Evolutionary conservation across 805 yeast species (phyloP).

Genomic region (Brettanomyces sp.): DNA sequence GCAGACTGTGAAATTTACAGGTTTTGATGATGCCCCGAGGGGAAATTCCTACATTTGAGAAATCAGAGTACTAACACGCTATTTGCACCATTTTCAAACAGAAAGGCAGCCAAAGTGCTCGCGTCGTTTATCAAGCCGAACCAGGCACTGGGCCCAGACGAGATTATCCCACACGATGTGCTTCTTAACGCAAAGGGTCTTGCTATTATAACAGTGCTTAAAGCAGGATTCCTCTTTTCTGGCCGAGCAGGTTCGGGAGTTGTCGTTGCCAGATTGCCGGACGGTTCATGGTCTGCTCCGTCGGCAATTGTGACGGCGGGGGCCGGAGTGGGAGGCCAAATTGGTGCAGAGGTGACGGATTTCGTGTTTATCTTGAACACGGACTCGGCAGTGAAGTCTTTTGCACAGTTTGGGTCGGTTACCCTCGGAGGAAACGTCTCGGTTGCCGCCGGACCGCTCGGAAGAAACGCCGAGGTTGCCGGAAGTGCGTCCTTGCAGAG

Average conservation of each 20-base stretch:
- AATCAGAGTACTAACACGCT: neutral
- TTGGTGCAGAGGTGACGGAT: slow-evolving; percentile 94
- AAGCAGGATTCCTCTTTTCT: slow-evolving; percentile 92
- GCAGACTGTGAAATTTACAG: too few relatives aligned
- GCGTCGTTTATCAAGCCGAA: slow-evolving; percentile 91
- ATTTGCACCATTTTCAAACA: slow-evolving; percentile 15
- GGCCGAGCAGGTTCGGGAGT: slow-evolving; percentile 98
- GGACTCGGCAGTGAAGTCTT: slow-evolving; percentile 81
- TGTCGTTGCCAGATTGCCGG: slow-evolving; percentile 86
- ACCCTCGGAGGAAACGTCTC: slow-evolving; percentile 94
- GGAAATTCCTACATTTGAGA: neutral
- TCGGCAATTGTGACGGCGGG: slow-evolving; percentile 94
- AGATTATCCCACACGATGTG: slow-evolving; percentile 82
- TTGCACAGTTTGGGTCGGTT: slow-evolving; percentile 88
- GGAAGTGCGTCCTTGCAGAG: slow-evolving; percentile 84
- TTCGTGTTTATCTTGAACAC: slow-evolving; percentile 88
- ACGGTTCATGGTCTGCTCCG: slow-evolving; percentile 97
- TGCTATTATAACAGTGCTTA: slow-evolving; percentile 85
- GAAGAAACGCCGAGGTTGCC: slow-evolving; percentile 95
- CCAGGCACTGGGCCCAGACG: slow-evolving; percentile 81
- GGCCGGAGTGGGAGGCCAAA: slow-evolving; percentile 97
- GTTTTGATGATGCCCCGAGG: too few relatives aligned
- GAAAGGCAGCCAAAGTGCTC: slow-evolving; percentile 89
- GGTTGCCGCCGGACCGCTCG: slow-evolving; percentile 95
- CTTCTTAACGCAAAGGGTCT: slow-evolving; percentile 86